A percentile compares a stretch with the other conserved stretches of the same genome.
Evolutionary conservation across 2,329 filamentous ascomycete species (phyloP).

Genomic region (Epicoccum sorghinum): DNA sequence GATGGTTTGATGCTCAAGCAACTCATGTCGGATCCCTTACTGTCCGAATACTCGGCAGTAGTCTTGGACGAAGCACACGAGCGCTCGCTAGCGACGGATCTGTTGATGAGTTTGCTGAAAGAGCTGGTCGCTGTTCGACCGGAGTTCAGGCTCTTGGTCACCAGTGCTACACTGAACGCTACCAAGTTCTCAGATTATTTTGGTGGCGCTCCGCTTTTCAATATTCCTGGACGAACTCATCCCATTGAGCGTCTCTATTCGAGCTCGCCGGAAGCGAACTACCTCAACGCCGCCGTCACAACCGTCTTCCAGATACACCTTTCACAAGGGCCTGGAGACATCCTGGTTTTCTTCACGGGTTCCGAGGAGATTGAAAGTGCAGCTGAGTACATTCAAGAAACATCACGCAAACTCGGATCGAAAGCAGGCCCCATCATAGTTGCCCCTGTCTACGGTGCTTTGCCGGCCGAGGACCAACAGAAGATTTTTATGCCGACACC

Average conservation of each 20-base stretch:
- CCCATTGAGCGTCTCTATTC: constrained; percentile 93
- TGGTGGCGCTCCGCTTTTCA: constrained; percentile 91
- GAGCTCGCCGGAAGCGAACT: constrained; percentile 89
- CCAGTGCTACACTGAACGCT: constrained; percentile 92
- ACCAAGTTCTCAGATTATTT: constrained; percentile 92
- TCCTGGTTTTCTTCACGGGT: constrained; percentile 91
- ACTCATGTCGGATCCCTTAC: constrained; percentile 84
- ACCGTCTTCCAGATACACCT: constrained; percentile 96
- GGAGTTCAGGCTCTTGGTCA: constrained; percentile 89
- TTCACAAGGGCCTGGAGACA: constrained; percentile 72
- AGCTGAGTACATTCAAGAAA: constrained; percentile 83
- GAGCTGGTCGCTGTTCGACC: constrained; percentile 82
- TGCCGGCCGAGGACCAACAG: constrained; percentile 87
- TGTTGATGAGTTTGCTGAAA: constrained; percentile 85
- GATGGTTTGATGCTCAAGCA: constrained; percentile 94
- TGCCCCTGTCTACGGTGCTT: constrained; percentile 90
- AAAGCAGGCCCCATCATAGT: constrained; percentile 87
- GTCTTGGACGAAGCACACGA: constrained; percentile 99
- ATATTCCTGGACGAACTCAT: constrained; percentile 87
- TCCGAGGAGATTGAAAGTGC: constrained; percentile 95
- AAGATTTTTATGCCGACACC: constrained; percentile 96
- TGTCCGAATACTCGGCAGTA: constrained; percentile 81
- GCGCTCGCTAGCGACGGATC: constrained; percentile 87
- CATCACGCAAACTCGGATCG: constrained; percentile 81
- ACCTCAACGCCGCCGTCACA: constrained; percentile 86